Conservation (phyloP, 495 filamentous ascomycete genomes). For the Xylaria acuta region DNA sequence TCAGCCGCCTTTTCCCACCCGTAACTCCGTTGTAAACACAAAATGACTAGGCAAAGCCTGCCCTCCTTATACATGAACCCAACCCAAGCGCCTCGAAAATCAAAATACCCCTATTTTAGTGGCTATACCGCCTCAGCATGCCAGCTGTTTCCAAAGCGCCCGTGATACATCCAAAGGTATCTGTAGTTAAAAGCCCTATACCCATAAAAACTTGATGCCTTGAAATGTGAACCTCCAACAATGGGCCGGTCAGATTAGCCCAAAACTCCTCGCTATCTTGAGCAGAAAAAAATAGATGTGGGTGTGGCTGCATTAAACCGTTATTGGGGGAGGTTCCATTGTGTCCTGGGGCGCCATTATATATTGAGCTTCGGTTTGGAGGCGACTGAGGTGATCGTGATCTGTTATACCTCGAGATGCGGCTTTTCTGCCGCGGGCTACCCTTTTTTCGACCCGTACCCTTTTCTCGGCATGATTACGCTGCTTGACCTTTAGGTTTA, state of each 20-base stretch:
- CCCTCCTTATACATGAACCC: neutral
- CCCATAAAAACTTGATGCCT: neutral
- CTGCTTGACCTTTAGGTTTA: conserved; percentile 40
- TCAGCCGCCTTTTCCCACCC: neutral
- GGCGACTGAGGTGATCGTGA: too few species aligned
- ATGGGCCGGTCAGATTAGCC: neutral
- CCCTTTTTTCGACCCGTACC: too few species aligned
- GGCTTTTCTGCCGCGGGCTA: neutral
- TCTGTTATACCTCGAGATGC: neutral
- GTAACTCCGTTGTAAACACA: conserved; percentile 1
- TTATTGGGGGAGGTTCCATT: neutral
- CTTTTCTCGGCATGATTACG: too few species aligned
- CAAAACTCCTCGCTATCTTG: neutral
- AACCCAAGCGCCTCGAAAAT: neutral
- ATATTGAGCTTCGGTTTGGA: too few species aligned
- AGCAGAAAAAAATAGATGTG: neutral
- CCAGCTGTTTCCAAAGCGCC: neutral
- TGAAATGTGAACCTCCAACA: neutral
- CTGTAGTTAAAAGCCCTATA: neutral
- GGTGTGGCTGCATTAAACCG: neutral
- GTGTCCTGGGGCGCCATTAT: too few species aligned
- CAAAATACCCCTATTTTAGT: neutral
- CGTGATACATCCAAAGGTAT: neutral
- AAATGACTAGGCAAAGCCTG: neutral
- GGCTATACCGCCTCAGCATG: neutral